Evolutionary conservation across 2,329 filamentous ascomycete species (phyloP).

Genomic region (Microcyclospora tardicrescens): DNA sequence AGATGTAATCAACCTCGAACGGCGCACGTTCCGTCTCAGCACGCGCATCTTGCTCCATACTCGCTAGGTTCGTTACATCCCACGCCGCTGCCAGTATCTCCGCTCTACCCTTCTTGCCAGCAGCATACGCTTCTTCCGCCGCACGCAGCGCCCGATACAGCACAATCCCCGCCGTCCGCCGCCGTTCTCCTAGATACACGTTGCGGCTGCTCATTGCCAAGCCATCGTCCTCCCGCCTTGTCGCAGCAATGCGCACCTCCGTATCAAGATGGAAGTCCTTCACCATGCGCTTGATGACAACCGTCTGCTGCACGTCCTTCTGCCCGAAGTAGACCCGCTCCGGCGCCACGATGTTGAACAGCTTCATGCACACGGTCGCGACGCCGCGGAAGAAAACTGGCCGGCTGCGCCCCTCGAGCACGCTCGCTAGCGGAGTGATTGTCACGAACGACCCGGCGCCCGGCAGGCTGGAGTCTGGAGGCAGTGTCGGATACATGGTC

Average conservation of each 20-base stretch:
- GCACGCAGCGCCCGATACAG: slow-evolving; percentile 56
- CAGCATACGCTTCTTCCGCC: slow-evolving; percentile 54
- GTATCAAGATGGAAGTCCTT: slow-evolving; percentile 73
- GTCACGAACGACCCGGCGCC: slow-evolving; percentile 82
- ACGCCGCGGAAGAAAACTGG: slow-evolving; percentile 96
- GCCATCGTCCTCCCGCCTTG: slow-evolving; percentile 65
- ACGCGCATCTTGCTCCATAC: slow-evolving; percentile 50
- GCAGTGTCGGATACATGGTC: slow-evolving; percentile 80
- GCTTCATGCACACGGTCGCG: slow-evolving; percentile 89
- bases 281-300: slow-evolving; percentile 76
- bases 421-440: slow-evolving; percentile 68
- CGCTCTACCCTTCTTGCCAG: slow-evolving; percentile 42
- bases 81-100: slow-evolving; percentile 62
- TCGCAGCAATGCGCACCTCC: slow-evolving; percentile 60
- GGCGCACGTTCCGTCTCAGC: slow-evolving; percentile 47
- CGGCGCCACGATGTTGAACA: slow-evolving; percentile 71
- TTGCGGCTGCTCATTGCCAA: slow-evolving; percentile 87
- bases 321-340: slow-evolving; percentile 87
- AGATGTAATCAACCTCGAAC: slow-evolving; percentile 86
- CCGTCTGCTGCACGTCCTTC: slow-evolving; percentile 94
- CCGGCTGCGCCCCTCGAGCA: slow-evolving; percentile 71
- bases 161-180: slow-evolving; percentile 60
- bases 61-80: slow-evolving; percentile 41
- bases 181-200: slow-evolving; percentile 70
- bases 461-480: slow-evolving; percentile 55